Evolutionary conservation across 2,329 filamentous ascomycete species (phyloP).

Genomic region (Monosporascus sp.): DNA sequence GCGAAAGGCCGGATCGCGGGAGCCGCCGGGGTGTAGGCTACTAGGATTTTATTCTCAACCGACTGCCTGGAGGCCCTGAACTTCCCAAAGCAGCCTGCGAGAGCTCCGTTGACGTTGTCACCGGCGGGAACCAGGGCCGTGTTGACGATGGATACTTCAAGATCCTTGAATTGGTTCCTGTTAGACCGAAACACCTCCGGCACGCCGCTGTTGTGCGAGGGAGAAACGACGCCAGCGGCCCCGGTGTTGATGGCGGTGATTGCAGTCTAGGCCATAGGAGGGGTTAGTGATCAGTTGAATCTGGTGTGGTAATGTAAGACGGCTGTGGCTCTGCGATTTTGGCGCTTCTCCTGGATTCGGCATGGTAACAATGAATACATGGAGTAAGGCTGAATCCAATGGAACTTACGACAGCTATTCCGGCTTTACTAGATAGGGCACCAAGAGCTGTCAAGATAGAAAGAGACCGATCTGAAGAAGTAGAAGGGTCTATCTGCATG

Average conservation of each 20-base stretch:
- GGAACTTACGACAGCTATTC: conserved; percentile 32
- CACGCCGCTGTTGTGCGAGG: too few species aligned
- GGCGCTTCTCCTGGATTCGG: not conserved
- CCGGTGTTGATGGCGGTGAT: conserved; percentile 47
- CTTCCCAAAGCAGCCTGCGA: conserved; percentile 42
- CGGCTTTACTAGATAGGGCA: conserved; percentile 31
- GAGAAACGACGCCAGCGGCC: too few species aligned
- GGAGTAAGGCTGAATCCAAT: not conserved
- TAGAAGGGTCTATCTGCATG: conserved; percentile 41
- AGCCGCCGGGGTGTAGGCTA: conserved; percentile 29
- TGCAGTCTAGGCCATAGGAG: conserved; percentile 26
- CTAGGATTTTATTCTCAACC: conserved; percentile 43
- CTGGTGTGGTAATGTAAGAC: not conserved
- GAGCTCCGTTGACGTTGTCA: conserved; percentile 39
- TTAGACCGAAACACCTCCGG: conserved; percentile 47
- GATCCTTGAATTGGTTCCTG: conserved; percentile 42
- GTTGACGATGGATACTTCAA: conserved; percentile 46
- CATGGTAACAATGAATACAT: not conserved
- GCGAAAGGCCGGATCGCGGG: too few species aligned
- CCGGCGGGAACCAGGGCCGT: conserved; percentile 39
- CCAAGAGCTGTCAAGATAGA: conserved; percentile 47
- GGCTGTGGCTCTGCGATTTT: too few species aligned
- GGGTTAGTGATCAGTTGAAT: too few species aligned
- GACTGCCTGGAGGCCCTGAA: conserved; percentile 42
- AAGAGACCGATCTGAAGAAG: conserved; percentile 42